Conservation (phyloP, 2,329 filamentous ascomycete species). For the Xylaria sp. region DNA sequence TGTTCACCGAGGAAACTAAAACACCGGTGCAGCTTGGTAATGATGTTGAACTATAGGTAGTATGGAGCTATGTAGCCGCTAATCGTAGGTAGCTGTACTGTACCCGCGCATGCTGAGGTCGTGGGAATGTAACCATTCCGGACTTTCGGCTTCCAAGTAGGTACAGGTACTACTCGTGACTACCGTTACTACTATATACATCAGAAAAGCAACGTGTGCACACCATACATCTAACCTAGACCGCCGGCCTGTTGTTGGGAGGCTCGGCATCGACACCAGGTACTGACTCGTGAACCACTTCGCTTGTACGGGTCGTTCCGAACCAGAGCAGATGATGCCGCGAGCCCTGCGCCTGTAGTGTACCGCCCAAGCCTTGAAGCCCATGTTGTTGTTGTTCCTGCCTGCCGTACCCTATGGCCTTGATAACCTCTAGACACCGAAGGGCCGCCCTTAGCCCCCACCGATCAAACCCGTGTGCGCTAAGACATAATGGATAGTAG, state of each 20-base stretch:
- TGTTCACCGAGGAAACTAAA: no score
- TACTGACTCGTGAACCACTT: not conserved
- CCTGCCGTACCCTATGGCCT: slow-evolving; percentile 11
- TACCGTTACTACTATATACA: not conserved
- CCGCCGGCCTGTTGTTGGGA: not conserved
- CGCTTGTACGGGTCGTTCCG: not conserved
- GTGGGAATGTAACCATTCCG: not conserved
- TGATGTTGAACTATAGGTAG: no score
- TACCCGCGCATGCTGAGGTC: no score
- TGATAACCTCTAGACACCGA: slow-evolving; percentile 15
- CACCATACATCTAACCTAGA: not conserved
- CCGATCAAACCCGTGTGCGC: not conserved
- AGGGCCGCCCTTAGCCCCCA: no score
- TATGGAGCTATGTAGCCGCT: no score
- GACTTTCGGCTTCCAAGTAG: not conserved
- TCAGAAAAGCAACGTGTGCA: not conserved
- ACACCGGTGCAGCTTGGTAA: no score
- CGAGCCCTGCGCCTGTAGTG: no score
- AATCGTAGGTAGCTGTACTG: not conserved
- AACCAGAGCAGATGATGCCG: no score
- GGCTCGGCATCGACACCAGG: not conserved
- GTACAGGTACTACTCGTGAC: no score
- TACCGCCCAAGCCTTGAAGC: no score
- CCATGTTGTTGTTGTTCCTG: no score
- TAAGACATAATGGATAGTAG: not conserved